A percentile compares a stretch with the other conserved stretches of the same genome.
Conservation (phyloP, 257 asterid genomes). For the Forsythia suspensa region DNA sequence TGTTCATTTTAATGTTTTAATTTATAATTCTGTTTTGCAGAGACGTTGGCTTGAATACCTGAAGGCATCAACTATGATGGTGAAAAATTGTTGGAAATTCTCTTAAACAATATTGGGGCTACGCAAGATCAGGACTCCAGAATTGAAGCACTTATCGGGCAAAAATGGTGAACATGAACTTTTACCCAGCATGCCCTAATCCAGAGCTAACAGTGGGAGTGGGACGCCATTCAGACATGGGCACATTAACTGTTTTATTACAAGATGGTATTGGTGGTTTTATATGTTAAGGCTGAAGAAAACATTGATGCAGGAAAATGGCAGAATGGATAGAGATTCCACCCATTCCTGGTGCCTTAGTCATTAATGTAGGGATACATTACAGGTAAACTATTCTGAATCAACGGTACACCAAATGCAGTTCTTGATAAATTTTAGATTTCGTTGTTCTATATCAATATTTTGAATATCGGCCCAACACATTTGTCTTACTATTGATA, state of each 20-base stretch:
- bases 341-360: slow-evolving; percentile 37
- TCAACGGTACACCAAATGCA: no score
- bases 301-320: slow-evolving; percentile 5
- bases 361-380: slow-evolving; percentile 41
- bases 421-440: no score
- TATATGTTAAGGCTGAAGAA: slow-evolving; percentile 39
- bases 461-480: no score
- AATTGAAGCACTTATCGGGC: slow-evolving; percentile 26
- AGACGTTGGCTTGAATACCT: slow-evolving; percentile 30
- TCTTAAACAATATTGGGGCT: slow-evolving; percentile 27
- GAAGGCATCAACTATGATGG: slow-evolving; percentile 31
- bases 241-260: slow-evolving; percentile 35
- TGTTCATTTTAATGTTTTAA: no score
- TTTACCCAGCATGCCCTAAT: slow-evolving; percentile 36
- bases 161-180: slow-evolving; percentile 43
- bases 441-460: no score
- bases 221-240: slow-evolving; percentile 44
- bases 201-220: slow-evolving; percentile 43
- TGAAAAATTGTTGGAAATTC: slow-evolving; percentile 29
- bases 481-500: background rate
- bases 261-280: slow-evolving; percentile 52
- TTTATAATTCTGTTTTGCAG: slow-evolving; percentile 4
- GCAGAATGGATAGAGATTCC: slow-evolving; percentile 41
- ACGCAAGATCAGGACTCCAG: slow-evolving; percentile 21
- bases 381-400: slow-evolving; percentile 24